phyloP scores from a whole-genome alignment of 2,329 filamentous ascomycete genomes.

The Ustilaginoidea virens region DNA sequence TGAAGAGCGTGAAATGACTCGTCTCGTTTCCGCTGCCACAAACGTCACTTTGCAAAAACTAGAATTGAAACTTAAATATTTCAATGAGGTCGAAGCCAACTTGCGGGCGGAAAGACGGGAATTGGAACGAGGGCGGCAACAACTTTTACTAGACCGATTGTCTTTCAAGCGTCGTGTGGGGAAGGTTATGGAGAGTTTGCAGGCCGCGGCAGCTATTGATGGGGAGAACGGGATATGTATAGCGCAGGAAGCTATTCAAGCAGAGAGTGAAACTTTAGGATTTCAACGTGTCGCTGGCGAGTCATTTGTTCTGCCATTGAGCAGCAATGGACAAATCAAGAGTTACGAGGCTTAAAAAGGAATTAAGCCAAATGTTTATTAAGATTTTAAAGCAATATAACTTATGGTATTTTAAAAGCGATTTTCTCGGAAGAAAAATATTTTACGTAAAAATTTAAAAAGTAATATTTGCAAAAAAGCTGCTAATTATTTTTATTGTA shows the following conservation, averaged over 20 bases:
- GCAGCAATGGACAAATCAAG: constrained; percentile 39
- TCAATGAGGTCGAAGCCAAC: constrained; percentile 88
- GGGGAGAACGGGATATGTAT: constrained; percentile 34
- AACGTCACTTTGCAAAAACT: constrained; percentile 94
- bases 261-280: constrained; percentile 35
- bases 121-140: constrained; percentile 78
- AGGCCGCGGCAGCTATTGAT: constrained; percentile 31
- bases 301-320: constrained; percentile 35
- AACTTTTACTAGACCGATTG: constrained; percentile 83
- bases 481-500: too few relatives aligned
- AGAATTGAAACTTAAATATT: constrained; percentile 89
- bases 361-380: too few relatives aligned
- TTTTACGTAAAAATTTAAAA: too few relatives aligned
- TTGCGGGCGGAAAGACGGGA: constrained; percentile 86
- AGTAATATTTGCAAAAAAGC: too few relatives aligned
- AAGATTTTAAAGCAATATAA: too few relatives aligned
- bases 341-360: constrained; percentile 40
- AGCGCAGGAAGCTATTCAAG: constrained; percentile 26
- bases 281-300: constrained; percentile 32
- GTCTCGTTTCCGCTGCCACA: constrained; percentile 78
- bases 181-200: constrained; percentile 66
- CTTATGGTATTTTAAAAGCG: too few relatives aligned
- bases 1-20: constrained; percentile 92
- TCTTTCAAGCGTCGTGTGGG: constrained; percentile 78
- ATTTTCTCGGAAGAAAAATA: too few relatives aligned